Evolutionary conservation across 768 basidiomycete species (phyloP).

Genomic region (Leccinum imitatum): DNA sequence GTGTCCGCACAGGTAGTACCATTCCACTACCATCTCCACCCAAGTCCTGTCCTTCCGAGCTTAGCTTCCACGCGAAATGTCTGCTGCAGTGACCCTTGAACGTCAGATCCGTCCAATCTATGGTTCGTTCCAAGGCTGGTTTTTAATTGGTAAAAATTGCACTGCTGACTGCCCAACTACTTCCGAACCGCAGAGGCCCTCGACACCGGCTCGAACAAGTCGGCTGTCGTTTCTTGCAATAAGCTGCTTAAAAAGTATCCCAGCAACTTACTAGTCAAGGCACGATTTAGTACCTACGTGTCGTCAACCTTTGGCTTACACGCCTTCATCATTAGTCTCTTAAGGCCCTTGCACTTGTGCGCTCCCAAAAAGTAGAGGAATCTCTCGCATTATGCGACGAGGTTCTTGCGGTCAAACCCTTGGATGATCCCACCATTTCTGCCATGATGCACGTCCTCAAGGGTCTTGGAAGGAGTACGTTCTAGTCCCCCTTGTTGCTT

Average conservation of each 20-base stretch:
- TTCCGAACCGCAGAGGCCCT: conserved; percentile 60
- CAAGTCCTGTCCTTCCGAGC: neutral
- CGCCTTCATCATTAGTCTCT: conserved; percentile 52
- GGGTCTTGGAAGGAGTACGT: conserved; percentile 67
- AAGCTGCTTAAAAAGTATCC: conserved; percentile 87
- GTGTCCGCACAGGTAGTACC: conserved; percentile 6
- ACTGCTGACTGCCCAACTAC: conserved; percentile 5
- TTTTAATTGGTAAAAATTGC: neutral
- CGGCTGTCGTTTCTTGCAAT: conserved; percentile 81
- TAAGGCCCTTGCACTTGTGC: conserved; percentile 81
- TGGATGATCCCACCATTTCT: conserved; percentile 69
- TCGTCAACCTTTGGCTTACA: conserved; percentile 3
- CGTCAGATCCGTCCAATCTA: conserved; percentile 86
- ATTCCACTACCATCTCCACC: conserved; percentile 1
- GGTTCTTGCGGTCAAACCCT: conserved; percentile 69
- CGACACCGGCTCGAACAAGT: conserved; percentile 84
- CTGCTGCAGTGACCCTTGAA: conserved; percentile 57
- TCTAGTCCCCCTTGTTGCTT: neutral
- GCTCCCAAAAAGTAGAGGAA: conserved; percentile 85
- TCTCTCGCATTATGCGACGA: conserved; percentile 77
- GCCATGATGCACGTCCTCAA: conserved; percentile 85
- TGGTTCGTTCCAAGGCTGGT: conserved; percentile 45
- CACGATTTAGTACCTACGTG: conserved; percentile 17
- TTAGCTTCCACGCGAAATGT: conserved; percentile 37
- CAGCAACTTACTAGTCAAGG: conserved; percentile 71